Evolutionary conservation across 2,329 filamentous ascomycete genomes (phyloP).

Genomic region (Graphiopsis chlorocephala): DNA sequence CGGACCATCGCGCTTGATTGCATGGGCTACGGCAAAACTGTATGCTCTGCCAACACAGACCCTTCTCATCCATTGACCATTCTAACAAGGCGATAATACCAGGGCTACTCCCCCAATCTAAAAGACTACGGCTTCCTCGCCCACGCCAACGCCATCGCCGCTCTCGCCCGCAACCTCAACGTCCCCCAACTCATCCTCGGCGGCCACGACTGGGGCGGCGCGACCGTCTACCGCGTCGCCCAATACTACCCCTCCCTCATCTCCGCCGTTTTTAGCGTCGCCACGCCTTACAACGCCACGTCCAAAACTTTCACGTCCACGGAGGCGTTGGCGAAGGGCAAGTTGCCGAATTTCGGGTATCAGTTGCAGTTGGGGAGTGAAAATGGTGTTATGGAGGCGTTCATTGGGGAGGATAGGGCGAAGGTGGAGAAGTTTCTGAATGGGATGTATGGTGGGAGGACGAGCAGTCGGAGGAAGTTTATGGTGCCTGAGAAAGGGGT

Average conservation of each 20-base stretch:
- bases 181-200: slow-evolving; percentile 69
- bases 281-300: slow-evolving; percentile 63
- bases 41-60: slow-evolving; percentile 27
- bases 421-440: slow-evolving; percentile 68
- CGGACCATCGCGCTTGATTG: slow-evolving; percentile 82
- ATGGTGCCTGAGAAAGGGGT: slow-evolving; percentile 64
- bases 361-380: slow-evolving; percentile 69
- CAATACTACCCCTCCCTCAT: slow-evolving; percentile 72
- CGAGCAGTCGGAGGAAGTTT: slow-evolving; percentile 52
- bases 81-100: not conserved
- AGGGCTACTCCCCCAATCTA: slow-evolving; percentile 34
- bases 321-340: not conserved
- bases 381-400: slow-evolving; percentile 51
- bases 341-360: slow-evolving; percentile 71
- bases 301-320: slow-evolving; percentile 27
- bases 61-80: not conserved
- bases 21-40: slow-evolving; percentile 80
- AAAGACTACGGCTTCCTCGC: slow-evolving; percentile 68
- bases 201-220: slow-evolving; percentile 90
- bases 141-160: slow-evolving; percentile 71
- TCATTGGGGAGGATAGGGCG: slow-evolving; percentile 47
- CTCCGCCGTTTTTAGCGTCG: slow-evolving; percentile 72
- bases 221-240: slow-evolving; percentile 70
- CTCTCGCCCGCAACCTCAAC: slow-evolving; percentile 61
- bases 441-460: slow-evolving; percentile 66